These are phyloP conservation scores for Pseudopyrenochaeta lycopersici DNA, from an alignment of 2,329 filamentous ascomycete species.

Conservation along the genomic window DNA sequence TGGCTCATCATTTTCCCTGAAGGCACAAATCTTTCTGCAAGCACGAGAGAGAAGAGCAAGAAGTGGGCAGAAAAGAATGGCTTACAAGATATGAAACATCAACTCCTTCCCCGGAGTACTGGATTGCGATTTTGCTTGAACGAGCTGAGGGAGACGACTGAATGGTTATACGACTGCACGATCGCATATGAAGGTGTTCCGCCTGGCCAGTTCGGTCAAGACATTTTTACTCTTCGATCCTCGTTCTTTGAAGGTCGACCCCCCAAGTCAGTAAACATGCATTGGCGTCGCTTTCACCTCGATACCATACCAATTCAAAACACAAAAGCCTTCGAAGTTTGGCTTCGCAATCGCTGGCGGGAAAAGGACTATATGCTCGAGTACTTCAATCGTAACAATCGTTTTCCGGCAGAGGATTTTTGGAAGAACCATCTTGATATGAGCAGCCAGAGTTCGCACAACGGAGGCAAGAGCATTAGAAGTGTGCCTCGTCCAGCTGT, in stretches of 20 bases:
- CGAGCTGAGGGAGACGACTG: constrained; percentile 76
- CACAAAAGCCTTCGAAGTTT: constrained; percentile 78
- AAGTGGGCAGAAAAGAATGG: constrained; percentile 81
- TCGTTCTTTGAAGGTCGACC: constrained; percentile 89
- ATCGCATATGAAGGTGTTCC: constrained; percentile 94
- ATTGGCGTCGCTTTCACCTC: constrained; percentile 88
- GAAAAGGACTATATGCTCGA: constrained; percentile 93
- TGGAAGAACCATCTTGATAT: constrained; percentile 53
- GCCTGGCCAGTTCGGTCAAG: constrained; percentile 78
- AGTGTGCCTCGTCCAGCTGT: constrained; percentile 49
- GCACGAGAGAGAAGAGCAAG: constrained; percentile 74
- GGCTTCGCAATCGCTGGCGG: constrained; percentile 86
- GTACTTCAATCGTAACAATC: constrained; percentile 75
- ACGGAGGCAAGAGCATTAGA: constrained; percentile 44
- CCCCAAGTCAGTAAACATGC: constrained; percentile 95
- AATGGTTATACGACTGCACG: constrained; percentile 92
- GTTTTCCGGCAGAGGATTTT: constrained; percentile 76
- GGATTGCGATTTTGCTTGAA: constrained; percentile 82
- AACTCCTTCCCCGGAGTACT: constrained; percentile 81
- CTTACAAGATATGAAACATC: constrained; percentile 75
- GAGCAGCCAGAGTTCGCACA: constrained; percentile 41
- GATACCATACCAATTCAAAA: constrained; percentile 82
- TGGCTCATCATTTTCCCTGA: constrained; percentile 91
- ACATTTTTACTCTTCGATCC: constrained; percentile 85
- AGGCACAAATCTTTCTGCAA: constrained; percentile 80